Conservation (phyloP, 2,329 filamentous ascomycete species). For the Apiospora hydei region DNA sequence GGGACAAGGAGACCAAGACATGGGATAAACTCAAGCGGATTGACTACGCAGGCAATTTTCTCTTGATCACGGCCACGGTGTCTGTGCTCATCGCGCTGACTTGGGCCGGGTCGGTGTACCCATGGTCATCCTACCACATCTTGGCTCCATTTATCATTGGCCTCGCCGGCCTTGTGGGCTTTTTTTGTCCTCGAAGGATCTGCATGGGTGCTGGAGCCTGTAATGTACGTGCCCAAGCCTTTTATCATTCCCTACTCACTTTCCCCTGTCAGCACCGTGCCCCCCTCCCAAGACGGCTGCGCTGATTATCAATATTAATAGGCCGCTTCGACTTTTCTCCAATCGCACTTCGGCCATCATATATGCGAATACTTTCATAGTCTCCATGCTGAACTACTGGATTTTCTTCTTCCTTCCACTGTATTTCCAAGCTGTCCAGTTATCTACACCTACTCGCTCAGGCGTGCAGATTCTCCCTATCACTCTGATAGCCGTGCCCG, state of each 20-base stretch:
- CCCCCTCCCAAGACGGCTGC: neutral
- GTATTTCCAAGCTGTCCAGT: conserved; percentile 69
- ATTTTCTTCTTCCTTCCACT: conserved; percentile 49
- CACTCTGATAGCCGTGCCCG: conserved; percentile 31
- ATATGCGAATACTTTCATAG: conserved; percentile 46
- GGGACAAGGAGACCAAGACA: conserved; percentile 24
- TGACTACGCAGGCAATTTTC: conserved; percentile 32
- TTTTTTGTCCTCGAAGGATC: conserved; percentile 45
- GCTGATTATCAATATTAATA: conserved; percentile 35
- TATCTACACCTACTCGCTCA: conserved; percentile 64
- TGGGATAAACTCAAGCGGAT: conserved; percentile 31
- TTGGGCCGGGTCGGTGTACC: conserved; percentile 27
- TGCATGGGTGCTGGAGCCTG: conserved; percentile 34
- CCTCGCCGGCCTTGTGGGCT: conserved; percentile 44
- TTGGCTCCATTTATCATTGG: conserved; percentile 49
- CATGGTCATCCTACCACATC: conserved; percentile 34
- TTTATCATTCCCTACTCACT: too few relatives aligned
- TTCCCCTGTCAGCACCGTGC: neutral
- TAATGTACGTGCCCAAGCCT: conserved; percentile 30
- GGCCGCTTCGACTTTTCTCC: conserved; percentile 50
- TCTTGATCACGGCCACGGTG: conserved; percentile 28
- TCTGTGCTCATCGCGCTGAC: conserved; percentile 29
- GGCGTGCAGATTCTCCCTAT: conserved; percentile 52
- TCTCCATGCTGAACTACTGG: conserved; percentile 46
- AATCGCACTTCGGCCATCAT: conserved; percentile 48